Conservation (phyloP, 257 asterid species). For the Ligustrum vulgare region DNA sequence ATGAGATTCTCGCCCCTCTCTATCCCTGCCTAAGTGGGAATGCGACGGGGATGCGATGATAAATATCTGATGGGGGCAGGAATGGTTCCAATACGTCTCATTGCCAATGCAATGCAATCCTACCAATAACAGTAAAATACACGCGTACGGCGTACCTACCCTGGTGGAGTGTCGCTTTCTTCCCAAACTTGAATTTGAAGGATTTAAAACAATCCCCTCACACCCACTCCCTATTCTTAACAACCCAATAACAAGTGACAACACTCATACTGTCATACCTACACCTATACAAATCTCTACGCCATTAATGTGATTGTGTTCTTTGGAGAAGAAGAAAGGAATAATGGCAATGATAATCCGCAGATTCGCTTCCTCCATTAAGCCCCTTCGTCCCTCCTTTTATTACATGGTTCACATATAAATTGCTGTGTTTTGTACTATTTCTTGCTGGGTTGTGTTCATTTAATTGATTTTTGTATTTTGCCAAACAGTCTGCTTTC, state of each 20-base stretch:
- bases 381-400: constrained; percentile 39
- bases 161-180: too few relatives aligned
- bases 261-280: too few relatives aligned
- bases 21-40: too few relatives aligned
- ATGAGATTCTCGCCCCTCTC: too few relatives aligned
- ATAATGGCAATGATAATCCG: constrained; percentile 79
- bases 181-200: too few relatives aligned
- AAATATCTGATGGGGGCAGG: too few relatives aligned
- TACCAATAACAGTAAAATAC: too few relatives aligned
- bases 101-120: too few relatives aligned
- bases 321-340: background rate
- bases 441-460: background rate
- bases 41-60: too few relatives aligned
- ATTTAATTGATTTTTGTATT: background rate
- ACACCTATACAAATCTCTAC: background rate
- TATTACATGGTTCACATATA: constrained; percentile 44
- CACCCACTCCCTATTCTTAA: background rate
- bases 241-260: background rate
- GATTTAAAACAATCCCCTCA: background rate
- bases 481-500: constrained; percentile 52
- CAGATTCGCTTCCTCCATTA: constrained; percentile 42
- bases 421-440: background rate
- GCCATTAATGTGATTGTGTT: background rate
- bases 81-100: too few relatives aligned
- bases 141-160: too few relatives aligned